phyloP scores from a whole-genome alignment of 75 land plant genomes.

The Pinus taeda region DNA sequence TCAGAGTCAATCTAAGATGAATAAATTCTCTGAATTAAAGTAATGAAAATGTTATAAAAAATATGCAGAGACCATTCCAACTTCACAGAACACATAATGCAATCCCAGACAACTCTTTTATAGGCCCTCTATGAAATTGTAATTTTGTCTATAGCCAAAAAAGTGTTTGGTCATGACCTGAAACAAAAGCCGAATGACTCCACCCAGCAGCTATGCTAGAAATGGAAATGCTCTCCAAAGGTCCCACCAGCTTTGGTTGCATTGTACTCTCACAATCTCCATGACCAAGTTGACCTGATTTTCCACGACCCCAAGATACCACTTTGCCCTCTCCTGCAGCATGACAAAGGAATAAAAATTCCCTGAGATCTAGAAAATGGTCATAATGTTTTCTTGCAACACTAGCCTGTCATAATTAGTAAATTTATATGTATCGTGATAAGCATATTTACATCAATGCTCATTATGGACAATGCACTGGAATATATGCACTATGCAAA shows the following conservation, averaged over 20 bases:
- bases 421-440: background rate
- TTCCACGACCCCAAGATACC: constrained; percentile 85
- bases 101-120: too few relatives aligned
- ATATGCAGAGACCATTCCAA: too few relatives aligned
- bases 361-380: background rate
- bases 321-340: constrained; percentile 50
- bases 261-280: constrained; percentile 46
- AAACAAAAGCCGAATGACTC: constrained; percentile 94
- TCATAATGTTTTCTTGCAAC: background rate
- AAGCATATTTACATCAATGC: background rate
- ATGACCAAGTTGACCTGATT: constrained; percentile 82
- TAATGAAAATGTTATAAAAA: too few relatives aligned
- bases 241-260: constrained; percentile 38
- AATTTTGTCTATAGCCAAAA: too few relatives aligned
- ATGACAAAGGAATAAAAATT: background rate
- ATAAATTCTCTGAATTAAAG: too few relatives aligned
- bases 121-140: too few relatives aligned
- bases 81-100: too few relatives aligned
- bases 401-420: background rate
- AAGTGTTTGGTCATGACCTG: constrained; percentile 40
- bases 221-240: constrained; percentile 31
- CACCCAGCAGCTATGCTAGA: constrained; percentile 80
- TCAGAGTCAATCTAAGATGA: too few relatives aligned
- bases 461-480: background rate
- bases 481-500: background rate